A percentile compares a stretch with the other conserved stretches of the same genome.
phyloP scores from a whole-genome alignment of 768 basidiomycete genomes.

The Hortiboletus flavorubellus region DNA sequence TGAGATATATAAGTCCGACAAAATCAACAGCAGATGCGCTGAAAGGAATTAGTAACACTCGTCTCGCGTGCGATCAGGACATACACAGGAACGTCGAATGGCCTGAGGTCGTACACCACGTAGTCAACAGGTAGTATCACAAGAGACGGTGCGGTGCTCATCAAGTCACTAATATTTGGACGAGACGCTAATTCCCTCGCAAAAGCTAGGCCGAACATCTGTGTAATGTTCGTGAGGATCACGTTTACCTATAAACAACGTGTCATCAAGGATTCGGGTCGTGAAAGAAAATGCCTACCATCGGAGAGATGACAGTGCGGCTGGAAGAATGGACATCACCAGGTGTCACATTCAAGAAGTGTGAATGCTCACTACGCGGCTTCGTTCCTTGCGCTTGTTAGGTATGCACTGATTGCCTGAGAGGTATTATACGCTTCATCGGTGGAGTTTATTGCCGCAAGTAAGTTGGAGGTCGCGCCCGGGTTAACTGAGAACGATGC shows the following conservation, averaged over 20 bases:
- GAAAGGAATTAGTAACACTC: neutral
- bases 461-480: conserved; percentile 37
- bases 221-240: conserved; percentile 38
- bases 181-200: conserved; percentile 26
- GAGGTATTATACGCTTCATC: conserved; percentile 48
- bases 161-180: conserved; percentile 34
- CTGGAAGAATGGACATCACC: conserved; percentile 14
- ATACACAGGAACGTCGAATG: conserved; percentile 59
- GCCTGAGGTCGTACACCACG: conserved; percentile 45
- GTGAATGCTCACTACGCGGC: conserved; percentile 49
- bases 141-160: conserved; percentile 47
- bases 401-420: conserved; percentile 46
- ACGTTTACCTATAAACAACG: conserved; percentile 20
- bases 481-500: conserved; percentile 36
- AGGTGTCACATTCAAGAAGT: neutral
- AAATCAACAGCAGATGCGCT: conserved; percentile 54
- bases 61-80: conserved; percentile 16
- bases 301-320: conserved; percentile 14
- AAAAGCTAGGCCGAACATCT: conserved; percentile 34
- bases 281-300: neutral
- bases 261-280: neutral
- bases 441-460: conserved; percentile 35
- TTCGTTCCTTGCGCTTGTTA: conserved; percentile 52
- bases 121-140: conserved; percentile 49
- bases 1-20: conserved; percentile 52